A percentile compares a stretch with the other conserved stretches of the same genome.
Evolutionary conservation across 2,329 filamentous ascomycete genomes (phyloP).

Genomic region (Sordariomycetes sp.): DNA sequence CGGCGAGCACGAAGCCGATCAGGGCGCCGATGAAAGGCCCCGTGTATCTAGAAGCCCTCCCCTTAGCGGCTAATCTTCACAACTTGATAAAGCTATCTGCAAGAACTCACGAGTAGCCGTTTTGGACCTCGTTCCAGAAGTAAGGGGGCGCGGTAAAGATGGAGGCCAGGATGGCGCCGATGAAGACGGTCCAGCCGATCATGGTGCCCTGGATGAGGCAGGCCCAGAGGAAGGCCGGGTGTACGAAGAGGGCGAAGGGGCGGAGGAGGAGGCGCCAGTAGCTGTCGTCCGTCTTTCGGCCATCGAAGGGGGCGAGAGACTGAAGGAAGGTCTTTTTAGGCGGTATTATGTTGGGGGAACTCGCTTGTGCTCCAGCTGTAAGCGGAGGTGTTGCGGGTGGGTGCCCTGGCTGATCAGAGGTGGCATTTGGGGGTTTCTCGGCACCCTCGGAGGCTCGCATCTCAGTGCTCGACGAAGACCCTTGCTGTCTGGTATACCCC

Average conservation of each 20-base stretch:
- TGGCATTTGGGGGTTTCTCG: not conserved
- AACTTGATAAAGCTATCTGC: too few species aligned
- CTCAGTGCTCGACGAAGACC: not conserved
- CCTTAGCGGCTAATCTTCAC: too few species aligned
- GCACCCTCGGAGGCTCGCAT: not conserved
- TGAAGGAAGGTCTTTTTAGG: slow-evolving; percentile 48
- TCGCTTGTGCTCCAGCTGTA: not conserved
- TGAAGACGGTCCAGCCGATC: slow-evolving; percentile 94
- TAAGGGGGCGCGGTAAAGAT: slow-evolving; percentile 74
- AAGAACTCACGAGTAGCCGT: slow-evolving; percentile 80
- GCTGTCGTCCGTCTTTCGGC: slow-evolving; percentile 67
- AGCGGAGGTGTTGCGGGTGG: not conserved
- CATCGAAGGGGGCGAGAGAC: slow-evolving; percentile 63
- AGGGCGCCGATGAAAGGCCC: slow-evolving; percentile 79
- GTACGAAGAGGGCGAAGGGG: slow-evolving; percentile 72
- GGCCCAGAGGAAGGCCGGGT: slow-evolving; percentile 77
- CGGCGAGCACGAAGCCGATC: slow-evolving; percentile 65
- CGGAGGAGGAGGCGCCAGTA: slow-evolving; percentile 58
- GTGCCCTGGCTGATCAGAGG: not conserved
- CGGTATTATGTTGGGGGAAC: slow-evolving; percentile 9
- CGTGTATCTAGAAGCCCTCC: too few species aligned
- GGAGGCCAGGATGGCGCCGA: slow-evolving; percentile 71
- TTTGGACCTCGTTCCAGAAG: slow-evolving; percentile 70
- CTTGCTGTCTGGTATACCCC: not conserved
- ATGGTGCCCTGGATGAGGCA: slow-evolving; percentile 75